These are phyloP conservation scores for Priceomyces haplophilus DNA, from an alignment of 805 yeast species.

Conservation along the genomic window DNA sequence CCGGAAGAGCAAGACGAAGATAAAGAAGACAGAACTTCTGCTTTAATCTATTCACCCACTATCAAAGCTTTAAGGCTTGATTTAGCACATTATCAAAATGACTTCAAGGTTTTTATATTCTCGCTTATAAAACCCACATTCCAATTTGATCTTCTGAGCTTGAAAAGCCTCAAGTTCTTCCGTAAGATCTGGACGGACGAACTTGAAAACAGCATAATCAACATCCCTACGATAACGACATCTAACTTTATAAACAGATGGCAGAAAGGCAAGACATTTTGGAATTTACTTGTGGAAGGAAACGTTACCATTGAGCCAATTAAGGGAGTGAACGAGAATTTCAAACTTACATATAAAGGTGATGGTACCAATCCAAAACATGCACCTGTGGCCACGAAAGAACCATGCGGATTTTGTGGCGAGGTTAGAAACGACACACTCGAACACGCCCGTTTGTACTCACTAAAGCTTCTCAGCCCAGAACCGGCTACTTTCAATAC, in stretches of 20 bases:
- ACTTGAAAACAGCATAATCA: slow-evolving; percentile 48
- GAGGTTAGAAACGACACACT: slow-evolving; percentile 67
- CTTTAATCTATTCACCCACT: slow-evolving; percentile 30
- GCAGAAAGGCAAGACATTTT: slow-evolving; percentile 47
- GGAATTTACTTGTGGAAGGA: slow-evolving; percentile 73
- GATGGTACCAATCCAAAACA: slow-evolving; percentile 8
- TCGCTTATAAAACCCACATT: slow-evolving; percentile 32
- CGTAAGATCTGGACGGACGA: slow-evolving; percentile 71
- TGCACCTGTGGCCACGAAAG: slow-evolving; percentile 64
- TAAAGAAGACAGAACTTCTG: slow-evolving; percentile 15
- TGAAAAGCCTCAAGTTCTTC: slow-evolving; percentile 57
- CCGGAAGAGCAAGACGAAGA: slow-evolving; percentile 6
- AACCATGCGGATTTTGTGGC: slow-evolving; percentile 82
- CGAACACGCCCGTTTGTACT: slow-evolving; percentile 76
- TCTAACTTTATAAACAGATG: slow-evolving; percentile 44
- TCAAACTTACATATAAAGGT: slow-evolving; percentile 42
- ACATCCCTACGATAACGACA: slow-evolving; percentile 47
- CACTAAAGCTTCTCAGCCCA: slow-evolving; percentile 49
- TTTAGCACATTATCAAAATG: slow-evolving; percentile 36
- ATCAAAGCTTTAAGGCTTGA: slow-evolving; percentile 44
- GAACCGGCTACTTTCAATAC: slow-evolving; percentile 12
- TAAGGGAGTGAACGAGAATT: slow-evolving; percentile 74
- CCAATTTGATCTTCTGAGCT: slow-evolving; percentile 32
- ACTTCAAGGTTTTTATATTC: slow-evolving; percentile 42
- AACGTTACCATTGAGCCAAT: slow-evolving; percentile 83